Evolutionary conservation across 2,329 filamentous ascomycete species (phyloP).

Genomic region (Rhinocladiella mackenziei): DNA sequence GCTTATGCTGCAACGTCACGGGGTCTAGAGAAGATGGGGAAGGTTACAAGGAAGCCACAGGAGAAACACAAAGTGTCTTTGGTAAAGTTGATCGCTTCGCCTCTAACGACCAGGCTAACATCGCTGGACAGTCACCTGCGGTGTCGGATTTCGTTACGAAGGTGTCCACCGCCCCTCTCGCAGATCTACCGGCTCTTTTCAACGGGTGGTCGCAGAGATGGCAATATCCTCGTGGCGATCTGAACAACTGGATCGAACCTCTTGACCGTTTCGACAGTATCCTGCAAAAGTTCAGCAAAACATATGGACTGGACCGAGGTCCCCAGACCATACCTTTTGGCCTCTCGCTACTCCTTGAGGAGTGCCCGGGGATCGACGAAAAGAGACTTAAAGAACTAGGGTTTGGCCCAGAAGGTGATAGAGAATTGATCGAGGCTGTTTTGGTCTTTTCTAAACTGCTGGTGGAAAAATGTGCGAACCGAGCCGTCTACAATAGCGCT

Average conservation of each 20-base stretch:
- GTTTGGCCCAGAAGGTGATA: constrained; percentile 71
- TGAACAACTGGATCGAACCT: constrained; percentile 96
- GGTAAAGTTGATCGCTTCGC: constrained; percentile 36
- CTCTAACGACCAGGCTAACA: constrained; percentile 29
- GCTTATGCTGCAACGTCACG: constrained; percentile 22
- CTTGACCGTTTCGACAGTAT: constrained; percentile 91
- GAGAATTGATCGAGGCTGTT: constrained; percentile 71
- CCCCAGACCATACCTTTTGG: constrained; percentile 76
- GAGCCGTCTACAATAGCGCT: constrained; percentile 94
- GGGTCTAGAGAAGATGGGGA: constrained; percentile 42
- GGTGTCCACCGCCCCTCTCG: constrained; percentile 65
- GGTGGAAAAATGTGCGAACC: constrained; percentile 90
- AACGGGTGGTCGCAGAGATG: constrained; percentile 79
- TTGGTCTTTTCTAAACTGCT: constrained; percentile 82
- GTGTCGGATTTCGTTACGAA: constrained; percentile 73
- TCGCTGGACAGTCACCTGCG: constrained; percentile 68
- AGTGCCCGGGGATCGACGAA: constrained; percentile 41
- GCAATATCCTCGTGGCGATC: constrained; percentile 91
- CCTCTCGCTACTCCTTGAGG: constrained; percentile 60
- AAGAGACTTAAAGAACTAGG: constrained; percentile 56
- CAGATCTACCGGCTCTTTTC: constrained; percentile 72
- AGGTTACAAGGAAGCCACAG: constrained; percentile 52
- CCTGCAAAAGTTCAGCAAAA: constrained; percentile 72
- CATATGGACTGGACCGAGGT: constrained; percentile 74
- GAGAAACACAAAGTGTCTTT: constrained; percentile 51